Base-by-base conservation (phyloP, 2,329 filamentous ascomycete genomes). In the Colletotrichum tofieldiae region DNA sequence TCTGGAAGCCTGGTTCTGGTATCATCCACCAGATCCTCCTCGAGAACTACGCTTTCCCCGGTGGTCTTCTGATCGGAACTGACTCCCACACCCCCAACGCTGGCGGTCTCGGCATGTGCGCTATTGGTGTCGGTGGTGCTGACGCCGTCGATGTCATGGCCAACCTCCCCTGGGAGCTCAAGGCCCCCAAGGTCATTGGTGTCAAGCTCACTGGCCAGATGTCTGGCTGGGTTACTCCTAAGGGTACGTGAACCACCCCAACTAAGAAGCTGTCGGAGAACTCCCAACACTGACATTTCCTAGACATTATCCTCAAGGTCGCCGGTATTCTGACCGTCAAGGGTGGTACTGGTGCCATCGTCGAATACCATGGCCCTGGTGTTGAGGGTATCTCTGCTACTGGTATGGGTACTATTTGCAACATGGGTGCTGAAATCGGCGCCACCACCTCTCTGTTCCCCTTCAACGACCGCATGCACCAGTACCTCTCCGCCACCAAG, bases 121-220 rank as follows among this genome's bases (percentile, higher is more conserved):
- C 94, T 73, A 98, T 98, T 81, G 96, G 95, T 92, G 96, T 98
- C 75, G 96, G 96, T 86, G 96, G 96, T 90, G 96, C 96, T 81
- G 96, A 98, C 86, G 96, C 96, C 72, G 96, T 98, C 79, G 96
- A 99, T 85, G 96, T 98, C 79, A 98, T 99, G 94, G 95, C 95
- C 80, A 93, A 94, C 85, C 91, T 98, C 77, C 96, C 96, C 73
- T 98, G 96, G 96, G 96, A 99, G 85, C 87, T 99, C 79, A 98
- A 98, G 90, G 96, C 96, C 73, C 96, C 96, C 75, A 98, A 98
- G 87, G 88, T 98, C 74, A 97, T 98, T 81, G 96, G 96, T 90
- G 93, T 99, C 68, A 97, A 94, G 86, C 92, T 99, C 71, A 98
- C 95, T 77, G 96, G 96, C 77, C 79, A 94, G 84, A 81, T 99